Base-by-base conservation (phyloP, 495 filamentous ascomycete species). In the Penicillium angulare region DNA sequence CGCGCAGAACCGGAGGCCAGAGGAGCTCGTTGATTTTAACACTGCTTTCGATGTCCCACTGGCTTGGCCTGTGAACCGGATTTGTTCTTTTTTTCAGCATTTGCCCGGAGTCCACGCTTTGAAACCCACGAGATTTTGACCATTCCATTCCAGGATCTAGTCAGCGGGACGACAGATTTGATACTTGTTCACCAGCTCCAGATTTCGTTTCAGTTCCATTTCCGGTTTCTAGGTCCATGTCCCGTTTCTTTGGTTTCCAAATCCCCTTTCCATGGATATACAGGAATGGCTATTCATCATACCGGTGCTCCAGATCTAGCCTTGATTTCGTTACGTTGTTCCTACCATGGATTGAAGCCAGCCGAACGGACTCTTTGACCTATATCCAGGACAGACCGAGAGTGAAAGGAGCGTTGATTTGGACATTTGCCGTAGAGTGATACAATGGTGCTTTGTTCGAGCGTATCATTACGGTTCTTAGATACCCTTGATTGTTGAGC, bases 1-100 rank as follows among this genome's bases (percentile, higher is more conserved):
- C 63, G 59, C 16, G 40, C 57, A 5, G 66, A 69, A 26, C 54
- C 52, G 20, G 69, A 71, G 16, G 47, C 59, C 21, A 60, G 66
- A 54, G 59, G 61, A 33, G 49, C 53, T 34, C 67, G 65, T 42
- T 72, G 20, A 44, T 17, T 12, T 18, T 17, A 16, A 26, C 16
- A 16, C 27, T 24, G 13, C 29, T 21, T 21, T 12, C 3, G 22
- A 7, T 21, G 36, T 39, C 36, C 36, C 7, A 13, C 13, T 31
- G 27, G 8, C 16, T 26, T 13, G 16, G 10, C 16, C 31, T 23
- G 20, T 41, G 38, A 23, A 41, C 38, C 7, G 38, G 38, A 41
- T 24, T 6, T 24, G 8, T 31, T 31, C 27, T 31, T 31, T 31
- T 12, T 31, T 31, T 9, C 27, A 31, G 2, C 26, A 29, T 31